These are phyloP conservation scores for Xylariaceae sp. DNA, from an alignment of 2,329 filamentous ascomycete species.

Conservation along the genomic window DNA sequence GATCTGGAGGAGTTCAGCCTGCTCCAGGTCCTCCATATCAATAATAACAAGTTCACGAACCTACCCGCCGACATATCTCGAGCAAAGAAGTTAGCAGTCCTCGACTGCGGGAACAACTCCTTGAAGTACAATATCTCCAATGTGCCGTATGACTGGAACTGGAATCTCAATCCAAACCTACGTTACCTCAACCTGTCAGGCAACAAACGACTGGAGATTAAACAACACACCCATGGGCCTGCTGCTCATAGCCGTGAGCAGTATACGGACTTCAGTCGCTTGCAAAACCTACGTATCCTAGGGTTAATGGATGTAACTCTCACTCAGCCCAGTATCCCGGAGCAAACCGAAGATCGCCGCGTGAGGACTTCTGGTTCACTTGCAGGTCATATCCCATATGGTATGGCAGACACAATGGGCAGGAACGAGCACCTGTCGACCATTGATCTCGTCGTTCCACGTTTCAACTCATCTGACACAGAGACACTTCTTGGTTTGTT, in stretches of 20 bases:
- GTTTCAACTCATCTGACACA: slow-evolving; percentile 84
- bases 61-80: slow-evolving; percentile 93
- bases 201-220: slow-evolving; percentile 94
- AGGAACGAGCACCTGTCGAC: slow-evolving; percentile 93
- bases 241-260: slow-evolving; percentile 60
- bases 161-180: slow-evolving; percentile 96
- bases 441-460: slow-evolving; percentile 90
- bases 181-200: slow-evolving; percentile 95
- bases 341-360: slow-evolving; percentile 91
- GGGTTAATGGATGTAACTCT: slow-evolving; percentile 98
- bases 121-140: slow-evolving; percentile 99
- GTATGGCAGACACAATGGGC: slow-evolving; percentile 94
- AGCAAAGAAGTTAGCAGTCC: slow-evolving; percentile 83
- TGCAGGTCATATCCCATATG: slow-evolving; percentile 87
- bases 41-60: slow-evolving; percentile 96
- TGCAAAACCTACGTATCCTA: slow-evolving; percentile 80
- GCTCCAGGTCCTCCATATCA: slow-evolving; percentile 88
- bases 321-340: slow-evolving; percentile 87
- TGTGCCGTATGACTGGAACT: slow-evolving; percentile 99
- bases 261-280: slow-evolving; percentile 84
- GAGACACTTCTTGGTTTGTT: slow-evolving; percentile 94
- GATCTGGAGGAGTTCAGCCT: slow-evolving; percentile 88
- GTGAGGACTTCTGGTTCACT: slow-evolving; percentile 95
- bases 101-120: slow-evolving; percentile 92
- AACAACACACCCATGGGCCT: slow-evolving; percentile 57